These are phyloP conservation scores for Geotrichum fermentans DNA, from an alignment of 1,139 yeast species.

Conservation along the genomic window DNA sequence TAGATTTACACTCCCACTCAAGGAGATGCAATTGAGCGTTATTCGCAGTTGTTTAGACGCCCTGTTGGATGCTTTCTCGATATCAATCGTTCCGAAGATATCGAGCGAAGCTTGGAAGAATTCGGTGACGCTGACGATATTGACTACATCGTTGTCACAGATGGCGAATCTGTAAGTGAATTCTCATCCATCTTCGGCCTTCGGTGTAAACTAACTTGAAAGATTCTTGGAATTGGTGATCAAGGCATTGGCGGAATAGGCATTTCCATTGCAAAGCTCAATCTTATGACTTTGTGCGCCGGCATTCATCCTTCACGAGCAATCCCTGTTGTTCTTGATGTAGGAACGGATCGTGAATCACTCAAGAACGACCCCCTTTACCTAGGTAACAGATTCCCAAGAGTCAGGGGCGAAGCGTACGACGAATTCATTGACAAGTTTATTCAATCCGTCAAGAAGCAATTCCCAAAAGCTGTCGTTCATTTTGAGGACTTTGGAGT, in stretches of 20 bases:
- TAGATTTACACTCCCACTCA: conserved; percentile 90
- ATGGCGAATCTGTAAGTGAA: conserved; percentile 65
- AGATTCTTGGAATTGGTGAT: conserved; percentile 89
- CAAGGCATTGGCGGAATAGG: conserved; percentile 97
- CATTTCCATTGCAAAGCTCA: conserved; percentile 85
- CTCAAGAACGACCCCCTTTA: conserved; percentile 76
- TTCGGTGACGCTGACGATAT: conserved; percentile 87
- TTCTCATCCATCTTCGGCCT: background rate
- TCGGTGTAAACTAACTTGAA: background rate
- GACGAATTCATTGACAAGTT: conserved; percentile 78
- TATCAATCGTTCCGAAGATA: conserved; percentile 57
- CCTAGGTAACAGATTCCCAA: conserved; percentile 82
- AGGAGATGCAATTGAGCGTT: conserved; percentile 93
- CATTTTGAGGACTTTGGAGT: conserved; percentile 98
- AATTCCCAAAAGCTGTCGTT: conserved; percentile 84
- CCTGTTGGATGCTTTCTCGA: conserved; percentile 95
- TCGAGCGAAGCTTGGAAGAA: conserved; percentile 49
- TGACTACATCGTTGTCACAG: conserved; percentile 90
- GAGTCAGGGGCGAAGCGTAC: conserved; percentile 82
- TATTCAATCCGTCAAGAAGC: conserved; percentile 60
- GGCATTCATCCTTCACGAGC: conserved; percentile 95
- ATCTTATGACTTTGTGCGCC: conserved; percentile 91
- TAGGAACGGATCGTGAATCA: conserved; percentile 81
- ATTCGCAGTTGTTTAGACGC: conserved; percentile 85
- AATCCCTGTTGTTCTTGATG: conserved; percentile 83